These are phyloP conservation scores for Artemisia argyi DNA, from an alignment of 129 eudicot genomes.

Conservation along the genomic window DNA sequence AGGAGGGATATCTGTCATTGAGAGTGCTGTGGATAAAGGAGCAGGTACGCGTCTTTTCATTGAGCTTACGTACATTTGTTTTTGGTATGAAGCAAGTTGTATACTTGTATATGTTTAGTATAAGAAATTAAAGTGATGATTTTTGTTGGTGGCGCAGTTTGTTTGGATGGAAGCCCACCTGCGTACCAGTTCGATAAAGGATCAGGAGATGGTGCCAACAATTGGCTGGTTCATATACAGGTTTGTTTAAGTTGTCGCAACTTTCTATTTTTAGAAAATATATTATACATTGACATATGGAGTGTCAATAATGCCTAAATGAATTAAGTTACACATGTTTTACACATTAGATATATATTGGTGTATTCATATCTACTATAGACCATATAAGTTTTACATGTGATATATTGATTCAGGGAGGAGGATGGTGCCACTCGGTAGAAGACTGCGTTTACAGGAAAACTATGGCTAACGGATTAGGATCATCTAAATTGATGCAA, in stretches of 20 bases:
- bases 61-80: background rate
- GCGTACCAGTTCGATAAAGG: slow-evolving; percentile 51
- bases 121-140: background rate
- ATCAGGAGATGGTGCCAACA: slow-evolving; percentile 43
- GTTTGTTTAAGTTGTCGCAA: slow-evolving; percentile 18
- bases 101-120: background rate
- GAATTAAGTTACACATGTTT: no score
- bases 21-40: slow-evolving; percentile 42
- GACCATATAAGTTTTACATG: background rate
- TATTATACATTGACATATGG: background rate
- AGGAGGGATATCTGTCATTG: slow-evolving; percentile 28
- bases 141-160: slow-evolving; percentile 37
- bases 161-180: slow-evolving; percentile 64
- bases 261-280: slow-evolving; percentile 9
- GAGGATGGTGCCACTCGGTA: slow-evolving; percentile 49
- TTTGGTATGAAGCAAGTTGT: background rate
- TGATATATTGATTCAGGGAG: slow-evolving; percentile 28
- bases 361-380: background rate
- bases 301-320: no score
- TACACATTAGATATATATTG: background rate
- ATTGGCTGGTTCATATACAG: slow-evolving; percentile 64
- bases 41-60: slow-evolving; percentile 35
- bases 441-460: slow-evolving; percentile 36
- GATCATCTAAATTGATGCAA: slow-evolving; percentile 47
- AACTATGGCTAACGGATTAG: slow-evolving; percentile 36